Conservation (phyloP, 2,329 filamentous ascomycete species). For the Aspergillus sp. region DNA sequence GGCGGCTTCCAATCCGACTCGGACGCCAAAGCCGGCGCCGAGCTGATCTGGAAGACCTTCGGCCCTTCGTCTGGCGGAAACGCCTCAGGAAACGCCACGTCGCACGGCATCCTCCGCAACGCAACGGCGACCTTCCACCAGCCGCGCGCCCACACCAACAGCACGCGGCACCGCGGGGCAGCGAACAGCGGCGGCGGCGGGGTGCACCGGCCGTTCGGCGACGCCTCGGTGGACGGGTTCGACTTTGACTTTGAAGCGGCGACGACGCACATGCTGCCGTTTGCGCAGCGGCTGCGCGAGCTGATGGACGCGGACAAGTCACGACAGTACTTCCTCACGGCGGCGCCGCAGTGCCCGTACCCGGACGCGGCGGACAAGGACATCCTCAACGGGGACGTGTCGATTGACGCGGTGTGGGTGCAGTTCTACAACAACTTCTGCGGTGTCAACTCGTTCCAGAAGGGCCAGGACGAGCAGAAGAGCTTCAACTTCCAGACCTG, state of each 20-base stretch:
- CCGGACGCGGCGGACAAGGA: slow-evolving; percentile 61
- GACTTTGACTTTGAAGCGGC: slow-evolving; percentile 71
- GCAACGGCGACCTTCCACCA: background rate
- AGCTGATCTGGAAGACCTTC: slow-evolving; percentile 69
- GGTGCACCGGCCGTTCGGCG: slow-evolving; percentile 64
- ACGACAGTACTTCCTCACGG: slow-evolving; percentile 60
- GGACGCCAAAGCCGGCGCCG: slow-evolving; percentile 56
- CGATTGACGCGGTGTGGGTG: slow-evolving; percentile 61
- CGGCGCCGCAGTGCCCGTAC: slow-evolving; percentile 67
- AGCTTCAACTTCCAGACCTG: slow-evolving; percentile 64
- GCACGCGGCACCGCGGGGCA: slow-evolving; percentile 9
- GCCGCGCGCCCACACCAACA: background rate
- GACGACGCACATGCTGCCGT: slow-evolving; percentile 59
- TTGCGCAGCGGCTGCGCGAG: slow-evolving; percentile 58
- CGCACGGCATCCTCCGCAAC: no score
- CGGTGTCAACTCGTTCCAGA: slow-evolving; percentile 53
- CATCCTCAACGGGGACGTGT: slow-evolving; percentile 55
- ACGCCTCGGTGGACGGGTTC: slow-evolving; percentile 68
- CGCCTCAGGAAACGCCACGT: background rate
- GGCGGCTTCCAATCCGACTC: slow-evolving; percentile 60
- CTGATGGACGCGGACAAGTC: slow-evolving; percentile 53
- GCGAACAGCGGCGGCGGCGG: slow-evolving; percentile 29
- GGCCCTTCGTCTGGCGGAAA: slow-evolving; percentile 49
- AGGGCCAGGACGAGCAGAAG: slow-evolving; percentile 45
- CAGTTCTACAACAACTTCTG: slow-evolving; percentile 73